Base-by-base conservation (phyloP, 2,329 filamentous ascomycete species). In the Coleophoma cylindrospora region DNA sequence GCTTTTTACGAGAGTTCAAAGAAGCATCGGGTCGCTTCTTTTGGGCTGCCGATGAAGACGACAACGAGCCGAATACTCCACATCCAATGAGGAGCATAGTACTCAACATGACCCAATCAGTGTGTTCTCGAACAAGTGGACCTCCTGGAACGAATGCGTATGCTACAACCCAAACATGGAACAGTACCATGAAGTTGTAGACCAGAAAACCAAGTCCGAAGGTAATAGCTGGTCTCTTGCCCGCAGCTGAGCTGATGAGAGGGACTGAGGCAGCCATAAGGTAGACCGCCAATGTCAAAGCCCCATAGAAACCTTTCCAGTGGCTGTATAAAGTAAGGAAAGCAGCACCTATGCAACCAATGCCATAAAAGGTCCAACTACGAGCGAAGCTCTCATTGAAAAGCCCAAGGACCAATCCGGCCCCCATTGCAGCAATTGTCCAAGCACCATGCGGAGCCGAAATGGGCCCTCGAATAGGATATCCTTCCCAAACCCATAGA, bases 71-170 rank as follows among this genome's bases (percentile, higher is more conserved):
- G 68, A 91, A 92, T 8, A 97, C 82, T 57, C 94, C 94, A 43
- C 83, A 84, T 32, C 90, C 94, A 54, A 99, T 86, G 51, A 86
- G 75, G 2, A 90, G 66, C 88, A 97, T 95, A 64, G 81, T 95
- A 8, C 80, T 81, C 6, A 82, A 79, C 90, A 97, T 95, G 63
- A 99, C 79, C 88, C 91, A 96, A 66, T 97, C 92, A 1, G 91
- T 99, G 64, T 86, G 91, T 68, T 99, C 94, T 41, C 94, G 86
- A 40, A 99, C 88, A 1, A 96, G 78, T 3, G 90, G 90, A 2
- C 94, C 94, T 47, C 94, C 94, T 2, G 94, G 94, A 3, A 99
- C 94, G 60, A 99, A 99, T 12, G 94, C 94, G 63, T 99, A 99
- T 2, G 94, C 94, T 11, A 99, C 94, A 34, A 96, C 88, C 94